Evolutionary conservation across 1,139 yeast genomes (phyloP), one percentile per base, ranked within the genome.

Genomic region (Hanseniaspora uvarum): DNA sequence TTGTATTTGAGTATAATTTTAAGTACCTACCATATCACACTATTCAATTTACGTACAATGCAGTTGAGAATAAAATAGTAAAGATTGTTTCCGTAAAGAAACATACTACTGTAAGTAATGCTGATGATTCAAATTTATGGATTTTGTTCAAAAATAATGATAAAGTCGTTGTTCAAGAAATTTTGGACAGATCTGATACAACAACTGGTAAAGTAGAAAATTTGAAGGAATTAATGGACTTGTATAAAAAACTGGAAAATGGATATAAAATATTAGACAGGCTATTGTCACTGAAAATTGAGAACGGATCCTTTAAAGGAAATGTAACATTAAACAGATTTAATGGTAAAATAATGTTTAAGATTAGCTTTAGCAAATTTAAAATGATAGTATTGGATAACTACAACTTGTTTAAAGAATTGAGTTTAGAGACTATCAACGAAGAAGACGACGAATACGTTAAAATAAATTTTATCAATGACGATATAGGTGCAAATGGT

Each of bases 391-490:
- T 40, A n/a, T 7, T 40, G 19, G 45, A 40, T 6, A 40, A 40
- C 8, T 41, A 41, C 45, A 41, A 41, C 21, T n/a, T 41, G 34
- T 18, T 41, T n/a, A 40, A n/a, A n/a, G 45, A 41, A 11, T 16
- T 41, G 10, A 41, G 45, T 23, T 16, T 41, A 11, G 23, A 18
- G 5, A 7, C 34, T 11, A 11, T 28, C 10, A 11, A 11, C 33
- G 24, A 16, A 5, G 45, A 28, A 2, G 45, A 41, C 2, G 7
- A 16, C 16, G 46, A 43, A n/a, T 43, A 43, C 14, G 28, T 43
- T 19, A 21, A 7, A 14, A 43, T 43, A 2, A 43, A 14, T 11
- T 43, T 43, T 16, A 30, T 43, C 16, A 43, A 31, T 18, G 31
- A 23, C 14, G 37, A 30, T 6, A 28, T 30, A n/a, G 46, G 24